These are phyloP conservation scores for Lipomyces yamadae DNA, from an alignment of 805 yeast genomes.

Conservation along the genomic window DNA sequence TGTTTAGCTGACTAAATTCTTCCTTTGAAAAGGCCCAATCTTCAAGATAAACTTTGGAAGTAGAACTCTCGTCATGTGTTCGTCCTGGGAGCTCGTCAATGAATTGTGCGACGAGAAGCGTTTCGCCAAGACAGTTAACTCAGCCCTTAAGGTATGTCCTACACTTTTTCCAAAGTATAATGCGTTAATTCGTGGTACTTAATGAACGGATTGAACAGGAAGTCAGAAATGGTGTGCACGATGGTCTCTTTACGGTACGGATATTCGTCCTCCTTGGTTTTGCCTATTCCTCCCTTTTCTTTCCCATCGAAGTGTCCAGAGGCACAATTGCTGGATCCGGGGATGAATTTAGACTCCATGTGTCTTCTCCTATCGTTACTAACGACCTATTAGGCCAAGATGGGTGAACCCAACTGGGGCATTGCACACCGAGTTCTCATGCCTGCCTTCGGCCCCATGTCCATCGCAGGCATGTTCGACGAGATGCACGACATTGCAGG, in stretches of 20 bases:
- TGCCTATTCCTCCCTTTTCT: conserved; percentile 4
- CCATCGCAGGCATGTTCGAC: conserved; percentile 9
- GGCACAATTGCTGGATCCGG: conserved; percentile 2
- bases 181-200: conserved; percentile 9
- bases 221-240: conserved; percentile 8
- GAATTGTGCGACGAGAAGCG: conserved; percentile 12
- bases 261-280: conserved; percentile 1
- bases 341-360: conserved; percentile 4
- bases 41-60: conserved; percentile 3
- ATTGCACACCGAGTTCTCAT: conserved; percentile 11
- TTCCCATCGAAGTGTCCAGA: background rate
- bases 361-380: conserved; percentile 6
- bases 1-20: conserved; percentile 2
- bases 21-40: conserved; percentile 8
- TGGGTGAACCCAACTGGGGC: conserved; percentile 6
- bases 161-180: conserved; percentile 1
- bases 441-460: conserved; percentile 8
- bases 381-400: conserved; percentile 6
- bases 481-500: conserved; percentile 10
- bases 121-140: background rate
- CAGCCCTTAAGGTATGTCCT: conserved; percentile 5
- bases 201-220: conserved; percentile 9
- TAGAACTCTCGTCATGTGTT: conserved; percentile 1
- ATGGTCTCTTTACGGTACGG: conserved; percentile 10
- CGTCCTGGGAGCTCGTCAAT: conserved; percentile 11